These are phyloP conservation scores for Elsinoe ampelina DNA, from an alignment of 2,329 filamentous ascomycete genomes.

Conservation along the genomic window DNA sequence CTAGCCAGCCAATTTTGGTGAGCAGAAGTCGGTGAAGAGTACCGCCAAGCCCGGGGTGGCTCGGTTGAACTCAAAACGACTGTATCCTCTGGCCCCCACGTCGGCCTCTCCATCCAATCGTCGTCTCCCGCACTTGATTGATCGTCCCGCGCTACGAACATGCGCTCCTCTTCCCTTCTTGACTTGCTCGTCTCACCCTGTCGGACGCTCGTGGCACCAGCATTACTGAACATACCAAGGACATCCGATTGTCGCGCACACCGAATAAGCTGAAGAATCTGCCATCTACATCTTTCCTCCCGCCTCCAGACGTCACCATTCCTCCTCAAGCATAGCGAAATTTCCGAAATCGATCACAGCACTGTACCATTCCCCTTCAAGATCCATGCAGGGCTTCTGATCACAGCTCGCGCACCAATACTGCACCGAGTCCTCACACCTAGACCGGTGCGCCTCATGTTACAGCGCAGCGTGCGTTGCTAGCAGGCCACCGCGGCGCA, in stretches of 20 bases:
- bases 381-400: background rate
- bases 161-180: background rate
- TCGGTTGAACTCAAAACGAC: too few species aligned
- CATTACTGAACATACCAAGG: background rate
- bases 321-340: background rate
- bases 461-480: background rate
- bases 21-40: too few species aligned
- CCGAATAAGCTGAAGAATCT: background rate
- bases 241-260: background rate
- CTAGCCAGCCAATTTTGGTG: too few species aligned
- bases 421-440: too few species aligned
- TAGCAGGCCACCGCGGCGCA: background rate
- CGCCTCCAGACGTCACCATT: background rate
- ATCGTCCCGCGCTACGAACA: conserved; percentile 7
- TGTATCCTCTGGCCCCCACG: background rate
- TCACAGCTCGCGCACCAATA: background rate
- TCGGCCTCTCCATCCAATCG: conserved; percentile 6
- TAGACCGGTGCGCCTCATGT: background rate
- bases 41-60: too few species aligned
- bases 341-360: background rate
- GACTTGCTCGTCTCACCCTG: background rate
- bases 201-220: background rate
- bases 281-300: background rate
- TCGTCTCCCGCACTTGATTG: background rate
- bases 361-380: background rate